Evolutionary conservation across 2,329 filamentous ascomycete genomes (phyloP).

Genomic region (Aspergillus texensis): DNA sequence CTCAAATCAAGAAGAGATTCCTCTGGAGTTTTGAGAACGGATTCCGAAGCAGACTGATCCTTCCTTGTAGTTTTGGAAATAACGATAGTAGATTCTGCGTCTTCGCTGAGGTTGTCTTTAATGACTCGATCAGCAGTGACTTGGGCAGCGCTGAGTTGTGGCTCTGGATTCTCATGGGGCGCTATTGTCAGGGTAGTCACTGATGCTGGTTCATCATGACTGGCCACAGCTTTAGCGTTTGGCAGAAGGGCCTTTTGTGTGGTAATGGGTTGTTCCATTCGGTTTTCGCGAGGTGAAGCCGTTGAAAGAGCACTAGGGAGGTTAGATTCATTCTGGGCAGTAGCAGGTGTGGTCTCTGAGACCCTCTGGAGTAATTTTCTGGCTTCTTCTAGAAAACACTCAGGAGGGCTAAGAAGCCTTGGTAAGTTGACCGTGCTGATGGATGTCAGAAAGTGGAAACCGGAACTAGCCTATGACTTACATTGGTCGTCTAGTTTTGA

Average conservation of each 20-base stretch:
- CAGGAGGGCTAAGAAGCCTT: conserved; percentile 18
- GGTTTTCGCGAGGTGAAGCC: not conserved
- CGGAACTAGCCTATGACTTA: conserved; percentile 14
- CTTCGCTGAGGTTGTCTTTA: not conserved
- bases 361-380: conserved; percentile 12
- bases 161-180: not conserved
- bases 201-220: not conserved
- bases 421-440: conserved; percentile 12
- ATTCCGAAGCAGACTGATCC: not conserved
- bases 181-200: not conserved
- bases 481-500: conserved; percentile 23
- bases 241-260: not conserved
- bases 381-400: conserved; percentile 21
- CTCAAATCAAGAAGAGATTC: conserved; percentile 27
- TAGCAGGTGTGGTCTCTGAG: not conserved
- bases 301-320: conserved; percentile 3
- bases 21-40: not conserved
- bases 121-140: not conserved
- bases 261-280: not conserved
- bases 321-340: conserved; percentile 4
- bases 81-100: not conserved
- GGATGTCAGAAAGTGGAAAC: conserved; percentile 2
- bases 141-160: not conserved
- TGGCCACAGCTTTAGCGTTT: not conserved
- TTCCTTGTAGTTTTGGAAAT: not conserved